Conservation (phyloP, 169 alveolate genomes). For the Nephromyces sp. region DNA sequence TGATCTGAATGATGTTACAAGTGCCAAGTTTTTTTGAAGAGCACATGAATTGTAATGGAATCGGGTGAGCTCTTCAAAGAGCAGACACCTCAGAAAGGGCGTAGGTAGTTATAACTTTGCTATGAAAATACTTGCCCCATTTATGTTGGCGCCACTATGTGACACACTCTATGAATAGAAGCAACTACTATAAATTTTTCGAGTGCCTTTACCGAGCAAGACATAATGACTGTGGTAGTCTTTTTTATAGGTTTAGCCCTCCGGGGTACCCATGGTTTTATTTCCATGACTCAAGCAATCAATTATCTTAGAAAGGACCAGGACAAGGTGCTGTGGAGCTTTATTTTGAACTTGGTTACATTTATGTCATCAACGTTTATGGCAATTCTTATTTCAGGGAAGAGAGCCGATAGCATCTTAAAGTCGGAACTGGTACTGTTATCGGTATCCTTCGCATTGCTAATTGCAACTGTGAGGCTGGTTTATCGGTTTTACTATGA, state of each 20-base stretch:
- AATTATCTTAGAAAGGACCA: neutral
- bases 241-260: slow-evolving; percentile 13
- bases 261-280: slow-evolving; percentile 13
- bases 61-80: too few species aligned
- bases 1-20: too few species aligned
- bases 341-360: slow-evolving; percentile 1
- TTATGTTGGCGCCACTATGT: too few species aligned
- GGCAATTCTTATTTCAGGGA: neutral
- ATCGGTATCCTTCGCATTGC: slow-evolving; percentile 7
- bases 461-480: slow-evolving; percentile 4
- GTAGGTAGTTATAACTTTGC: too few species aligned
- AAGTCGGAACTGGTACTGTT: neutral
- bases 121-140: too few species aligned
- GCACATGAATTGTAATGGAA: too few species aligned
- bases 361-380: slow-evolving; percentile 9
- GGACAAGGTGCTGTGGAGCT: slow-evolving; percentile 2
- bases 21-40: too few species aligned
- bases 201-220: too few species aligned
- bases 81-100: too few species aligned
- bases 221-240: neutral
- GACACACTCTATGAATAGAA: too few species aligned
- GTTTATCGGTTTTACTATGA: slow-evolving; percentile 5
- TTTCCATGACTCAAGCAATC: neutral
- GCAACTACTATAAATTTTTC: too few species aligned
- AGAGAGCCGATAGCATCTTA: neutral